phyloP scores from a whole-genome alignment of 2,329 filamentous ascomycete species.

The Aspergillus fischeri region DNA sequence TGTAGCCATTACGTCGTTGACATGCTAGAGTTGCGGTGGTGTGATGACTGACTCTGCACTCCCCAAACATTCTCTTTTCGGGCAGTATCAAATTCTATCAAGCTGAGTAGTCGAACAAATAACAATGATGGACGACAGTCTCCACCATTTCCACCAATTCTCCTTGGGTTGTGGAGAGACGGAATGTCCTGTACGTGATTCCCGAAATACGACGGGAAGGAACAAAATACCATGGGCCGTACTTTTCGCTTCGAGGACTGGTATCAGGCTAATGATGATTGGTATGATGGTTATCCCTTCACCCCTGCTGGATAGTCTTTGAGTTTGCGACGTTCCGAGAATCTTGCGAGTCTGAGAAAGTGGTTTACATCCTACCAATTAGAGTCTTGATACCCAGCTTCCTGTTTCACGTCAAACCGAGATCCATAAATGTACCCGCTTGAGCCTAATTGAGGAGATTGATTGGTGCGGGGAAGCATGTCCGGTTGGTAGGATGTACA shows the following conservation, averaged over 20 bases:
- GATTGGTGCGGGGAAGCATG: constrained; percentile 10
- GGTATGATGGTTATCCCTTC: neutral
- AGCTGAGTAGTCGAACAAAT: neutral
- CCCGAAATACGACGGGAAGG: neutral
- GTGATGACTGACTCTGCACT: neutral
- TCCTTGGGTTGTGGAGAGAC: neutral
- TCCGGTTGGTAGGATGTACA: constrained; percentile 6
- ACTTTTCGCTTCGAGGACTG: neutral
- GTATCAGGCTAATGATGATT: neutral
- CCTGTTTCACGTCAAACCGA: constrained; percentile 4
- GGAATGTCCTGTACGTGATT: neutral
- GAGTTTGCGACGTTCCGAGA: neutral
- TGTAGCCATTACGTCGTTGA: neutral
- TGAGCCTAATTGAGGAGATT: neutral
- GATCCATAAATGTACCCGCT: neutral
- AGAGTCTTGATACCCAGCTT: neutral
- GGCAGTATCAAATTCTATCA: neutral
- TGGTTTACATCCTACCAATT: neutral
- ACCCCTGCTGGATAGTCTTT: neutral
- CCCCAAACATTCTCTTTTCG: neutral
- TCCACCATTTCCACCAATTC: neutral
- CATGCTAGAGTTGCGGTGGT: neutral
- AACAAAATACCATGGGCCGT: neutral
- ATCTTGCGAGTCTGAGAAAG: neutral
- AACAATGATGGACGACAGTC: neutral